These are phyloP conservation scores for Tolypocladium tropicale DNA, from an alignment of 2,329 filamentous ascomycete genomes.

Conservation along the genomic window DNA sequence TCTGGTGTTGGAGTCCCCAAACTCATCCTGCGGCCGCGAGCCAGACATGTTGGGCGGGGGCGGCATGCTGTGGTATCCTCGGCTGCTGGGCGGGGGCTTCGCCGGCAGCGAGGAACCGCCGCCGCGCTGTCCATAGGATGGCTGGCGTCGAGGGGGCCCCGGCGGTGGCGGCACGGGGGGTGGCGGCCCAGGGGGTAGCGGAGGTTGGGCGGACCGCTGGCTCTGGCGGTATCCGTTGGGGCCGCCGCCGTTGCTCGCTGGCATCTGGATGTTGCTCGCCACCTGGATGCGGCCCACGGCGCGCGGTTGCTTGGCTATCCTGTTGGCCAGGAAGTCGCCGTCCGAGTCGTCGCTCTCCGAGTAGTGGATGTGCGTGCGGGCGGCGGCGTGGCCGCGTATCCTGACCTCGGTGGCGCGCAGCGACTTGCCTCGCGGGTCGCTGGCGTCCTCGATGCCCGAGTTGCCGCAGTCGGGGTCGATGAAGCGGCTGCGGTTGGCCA, in stretches of 20 bases:
- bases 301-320: slow-evolving; percentile 17
- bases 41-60: slow-evolving; percentile 9
- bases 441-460: slow-evolving; percentile 25
- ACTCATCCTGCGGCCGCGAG: slow-evolving; percentile 3
- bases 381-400: slow-evolving; percentile 21
- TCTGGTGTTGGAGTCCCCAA: slow-evolving; percentile 9
- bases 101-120: slow-evolving; percentile 14
- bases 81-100: slow-evolving; percentile 15
- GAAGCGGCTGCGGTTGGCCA: slow-evolving; percentile 36
- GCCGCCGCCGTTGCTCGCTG: slow-evolving; percentile 9
- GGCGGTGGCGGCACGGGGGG: slow-evolving; percentile 27
- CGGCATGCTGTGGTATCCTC: slow-evolving; percentile 18
- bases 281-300: slow-evolving; percentile 25
- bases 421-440: slow-evolving; percentile 11
- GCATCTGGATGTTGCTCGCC: slow-evolving; percentile 30
- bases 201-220: slow-evolving; percentile 18
- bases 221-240: slow-evolving; percentile 3
- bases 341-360: slow-evolving; percentile 39
- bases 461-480: slow-evolving; percentile 33
- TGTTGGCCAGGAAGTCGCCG: slow-evolving; percentile 29
- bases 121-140: slow-evolving; percentile 7
- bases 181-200: slow-evolving; percentile 27
- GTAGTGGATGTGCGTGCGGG: slow-evolving; percentile 28
- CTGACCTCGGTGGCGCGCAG: slow-evolving; percentile 17
- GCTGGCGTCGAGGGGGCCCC: slow-evolving; percentile 11